A percentile compares a stretch with the other conserved stretches of the same genome.
Conservation (phyloP, 2,329 filamentous ascomycete species). For the Fusarium sp. region DNA sequence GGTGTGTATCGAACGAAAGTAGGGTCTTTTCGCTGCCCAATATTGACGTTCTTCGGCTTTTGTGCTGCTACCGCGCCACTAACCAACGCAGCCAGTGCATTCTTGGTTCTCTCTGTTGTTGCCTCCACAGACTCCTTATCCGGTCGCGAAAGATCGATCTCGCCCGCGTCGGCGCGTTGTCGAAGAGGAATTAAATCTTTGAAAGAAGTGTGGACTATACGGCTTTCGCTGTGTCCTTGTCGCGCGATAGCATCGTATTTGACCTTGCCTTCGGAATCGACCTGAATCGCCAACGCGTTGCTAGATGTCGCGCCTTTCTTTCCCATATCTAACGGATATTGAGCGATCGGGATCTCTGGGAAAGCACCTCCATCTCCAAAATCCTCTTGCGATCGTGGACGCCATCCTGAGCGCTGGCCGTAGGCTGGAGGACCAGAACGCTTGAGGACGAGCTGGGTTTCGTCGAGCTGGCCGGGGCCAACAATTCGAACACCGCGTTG, state of each 20-base stretch:
- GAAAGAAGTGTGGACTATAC: conserved; percentile 95
- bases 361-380: conserved; percentile 98
- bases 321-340: conserved; percentile 97
- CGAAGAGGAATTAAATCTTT: conserved; percentile 96
- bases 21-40: conserved; percentile 83
- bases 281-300: conserved; percentile 93
- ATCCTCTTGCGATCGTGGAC: conserved; percentile 89
- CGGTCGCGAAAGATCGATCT: conserved; percentile 88
- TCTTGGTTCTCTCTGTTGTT: conserved; percentile 89
- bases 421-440: conserved; percentile 90
- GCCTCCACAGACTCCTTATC: conserved; percentile 86
- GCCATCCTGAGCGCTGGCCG: conserved; percentile 89
- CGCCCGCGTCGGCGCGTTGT: conserved; percentile 92
- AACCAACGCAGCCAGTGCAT: conserved; percentile 86
- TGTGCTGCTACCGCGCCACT: conserved; percentile 90
- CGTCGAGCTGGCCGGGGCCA: conserved; percentile 83
- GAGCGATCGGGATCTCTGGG: conserved; percentile 92
- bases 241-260: conserved; percentile 96
- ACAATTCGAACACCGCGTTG: conserved; percentile 88
- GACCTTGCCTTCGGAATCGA: conserved; percentile 91
- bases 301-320: conserved; percentile 80
- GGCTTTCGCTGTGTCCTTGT: conserved; percentile 86
- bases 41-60: conserved; percentile 95
- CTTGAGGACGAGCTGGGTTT: conserved; percentile 88
- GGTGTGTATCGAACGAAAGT: conserved; percentile 97